These are phyloP conservation scores for Fomitopsis pinicola DNA, from an alignment of 1,284 basidiomycete species.

Conservation along the genomic window DNA sequence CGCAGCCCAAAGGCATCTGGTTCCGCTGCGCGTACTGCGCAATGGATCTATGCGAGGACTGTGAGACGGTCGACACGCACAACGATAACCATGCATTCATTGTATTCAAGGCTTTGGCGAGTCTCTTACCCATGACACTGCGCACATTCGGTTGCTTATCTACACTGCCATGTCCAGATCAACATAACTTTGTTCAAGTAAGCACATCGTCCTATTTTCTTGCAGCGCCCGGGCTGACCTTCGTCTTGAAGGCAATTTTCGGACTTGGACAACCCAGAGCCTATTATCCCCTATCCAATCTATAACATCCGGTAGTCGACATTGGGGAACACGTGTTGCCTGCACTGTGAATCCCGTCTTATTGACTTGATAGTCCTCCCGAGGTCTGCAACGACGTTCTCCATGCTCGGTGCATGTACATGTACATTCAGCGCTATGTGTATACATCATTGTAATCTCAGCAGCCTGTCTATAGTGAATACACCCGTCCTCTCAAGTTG, in stretches of 20 bases:
- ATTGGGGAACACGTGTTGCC: neutral
- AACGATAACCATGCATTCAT: constrained; percentile 79
- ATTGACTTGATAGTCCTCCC: neutral
- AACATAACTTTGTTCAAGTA: constrained; percentile 23
- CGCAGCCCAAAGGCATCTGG: constrained; percentile 76
- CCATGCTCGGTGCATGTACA: neutral
- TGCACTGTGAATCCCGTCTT: too few relatives aligned
- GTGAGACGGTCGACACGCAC: constrained; percentile 76
- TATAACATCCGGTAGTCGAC: constrained; percentile 8
- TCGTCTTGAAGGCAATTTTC: constrained; percentile 43
- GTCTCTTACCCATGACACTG: constrained; percentile 14
- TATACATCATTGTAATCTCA: neutral
- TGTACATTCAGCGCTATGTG: neutral
- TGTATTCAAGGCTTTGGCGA: constrained; percentile 78
- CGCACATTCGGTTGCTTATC: neutral
- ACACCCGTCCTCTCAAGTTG: too few relatives aligned
- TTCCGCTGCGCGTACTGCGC: constrained; percentile 84
- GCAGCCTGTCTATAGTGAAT: too few relatives aligned
- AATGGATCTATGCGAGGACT: constrained; percentile 76
- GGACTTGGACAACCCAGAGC: constrained; percentile 54
- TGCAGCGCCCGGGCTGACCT: constrained; percentile 3
- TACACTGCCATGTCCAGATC: constrained; percentile 5
- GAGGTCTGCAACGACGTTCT: neutral
- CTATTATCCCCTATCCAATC: constrained; percentile 36
- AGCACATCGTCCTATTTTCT: neutral